phyloP scores from a whole-genome alignment of 1,284 basidiomycete species.

The Cutaneotrichosporon cavernicola region DNA sequence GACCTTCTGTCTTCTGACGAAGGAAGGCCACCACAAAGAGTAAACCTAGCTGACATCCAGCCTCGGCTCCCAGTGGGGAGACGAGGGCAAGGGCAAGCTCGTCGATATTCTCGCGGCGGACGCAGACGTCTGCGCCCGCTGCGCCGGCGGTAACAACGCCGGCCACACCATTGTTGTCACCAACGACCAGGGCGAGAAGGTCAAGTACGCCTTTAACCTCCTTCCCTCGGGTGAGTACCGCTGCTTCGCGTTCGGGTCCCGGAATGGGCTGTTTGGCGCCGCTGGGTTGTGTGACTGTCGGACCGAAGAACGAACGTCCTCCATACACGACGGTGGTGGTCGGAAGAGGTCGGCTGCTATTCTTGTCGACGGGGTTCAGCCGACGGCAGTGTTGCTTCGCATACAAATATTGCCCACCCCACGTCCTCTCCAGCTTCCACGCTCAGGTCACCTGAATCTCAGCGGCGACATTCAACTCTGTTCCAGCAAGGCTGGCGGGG shows the following conservation, averaged over 20 bases:
- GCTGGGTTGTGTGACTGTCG: not conserved
- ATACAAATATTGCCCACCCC: not conserved
- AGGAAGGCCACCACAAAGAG: not conserved
- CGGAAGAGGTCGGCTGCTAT: not conserved
- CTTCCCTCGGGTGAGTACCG: conserved; percentile 77
- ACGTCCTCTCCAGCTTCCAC: no score
- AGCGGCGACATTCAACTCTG: not conserved
- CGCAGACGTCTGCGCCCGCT: conserved; percentile 89
- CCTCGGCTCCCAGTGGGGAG: conserved; percentile 90
- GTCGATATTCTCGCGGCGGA: conserved; percentile 88
- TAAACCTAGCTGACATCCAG: conserved; percentile 26
- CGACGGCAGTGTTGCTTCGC: not conserved
- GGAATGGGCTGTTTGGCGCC: not conserved
- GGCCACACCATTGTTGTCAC: conserved; percentile 96
- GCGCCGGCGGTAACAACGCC: conserved; percentile 97
- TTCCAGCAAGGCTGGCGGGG: not conserved
- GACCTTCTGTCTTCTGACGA: not conserved
- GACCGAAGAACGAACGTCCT: not conserved
- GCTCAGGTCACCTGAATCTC: no score
- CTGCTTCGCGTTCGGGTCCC: not conserved
- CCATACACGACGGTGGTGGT: not conserved
- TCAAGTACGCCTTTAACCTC: conserved; percentile 92
- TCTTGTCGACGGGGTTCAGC: not conserved
- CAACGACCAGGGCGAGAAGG: conserved; percentile 64
- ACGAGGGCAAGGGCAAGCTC: conserved; percentile 94